Evolutionary conservation across 768 basidiomycete genomes (phyloP).

Genomic region (Pleurotus tuber-regium): DNA sequence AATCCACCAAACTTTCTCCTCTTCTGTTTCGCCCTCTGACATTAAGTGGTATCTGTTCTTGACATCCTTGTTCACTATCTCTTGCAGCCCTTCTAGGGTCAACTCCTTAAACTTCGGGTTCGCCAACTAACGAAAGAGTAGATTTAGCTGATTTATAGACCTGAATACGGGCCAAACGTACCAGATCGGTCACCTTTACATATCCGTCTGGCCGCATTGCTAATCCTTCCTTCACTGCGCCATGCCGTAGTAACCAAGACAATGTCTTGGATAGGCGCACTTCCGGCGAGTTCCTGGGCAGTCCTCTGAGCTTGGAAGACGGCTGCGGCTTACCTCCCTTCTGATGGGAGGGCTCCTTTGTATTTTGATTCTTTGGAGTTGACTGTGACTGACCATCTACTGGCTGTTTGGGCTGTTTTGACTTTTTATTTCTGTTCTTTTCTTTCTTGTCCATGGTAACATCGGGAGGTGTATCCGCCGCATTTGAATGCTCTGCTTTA

Average conservation of each 20-base stretch:
- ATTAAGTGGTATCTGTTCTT: conserved; percentile 66
- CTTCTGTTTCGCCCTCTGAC: conserved; percentile 42
- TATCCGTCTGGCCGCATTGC: conserved; percentile 83
- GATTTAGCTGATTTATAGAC: not conserved
- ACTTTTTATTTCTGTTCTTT: not conserved
- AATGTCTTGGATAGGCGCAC: conserved; percentile 81
- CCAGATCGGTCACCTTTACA: conserved; percentile 78
- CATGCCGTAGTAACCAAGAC: conserved; percentile 91
- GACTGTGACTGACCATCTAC: no score
- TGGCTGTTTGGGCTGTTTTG: not conserved
- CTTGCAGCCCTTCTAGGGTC: conserved; percentile 50
- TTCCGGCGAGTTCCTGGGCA: conserved; percentile 61
- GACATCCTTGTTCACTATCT: conserved; percentile 63
- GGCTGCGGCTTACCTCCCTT: conserved; percentile 1
- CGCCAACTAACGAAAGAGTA: conserved; percentile 51
- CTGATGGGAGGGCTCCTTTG: not conserved
- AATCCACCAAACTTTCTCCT: conserved; percentile 67
- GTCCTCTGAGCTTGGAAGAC: conserved; percentile 52
- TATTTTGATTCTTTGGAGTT: no score
- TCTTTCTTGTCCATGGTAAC: no score
- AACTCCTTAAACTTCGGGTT: conserved; percentile 66
- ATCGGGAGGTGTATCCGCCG: no score
- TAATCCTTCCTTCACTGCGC: conserved; percentile 73
- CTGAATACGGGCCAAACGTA: conserved; percentile 36
- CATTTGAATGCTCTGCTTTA: no score